Evolutionary conservation across 192 early-diverging fungal species (phyloP).

Genomic region (Backusella australiensis): DNA sequence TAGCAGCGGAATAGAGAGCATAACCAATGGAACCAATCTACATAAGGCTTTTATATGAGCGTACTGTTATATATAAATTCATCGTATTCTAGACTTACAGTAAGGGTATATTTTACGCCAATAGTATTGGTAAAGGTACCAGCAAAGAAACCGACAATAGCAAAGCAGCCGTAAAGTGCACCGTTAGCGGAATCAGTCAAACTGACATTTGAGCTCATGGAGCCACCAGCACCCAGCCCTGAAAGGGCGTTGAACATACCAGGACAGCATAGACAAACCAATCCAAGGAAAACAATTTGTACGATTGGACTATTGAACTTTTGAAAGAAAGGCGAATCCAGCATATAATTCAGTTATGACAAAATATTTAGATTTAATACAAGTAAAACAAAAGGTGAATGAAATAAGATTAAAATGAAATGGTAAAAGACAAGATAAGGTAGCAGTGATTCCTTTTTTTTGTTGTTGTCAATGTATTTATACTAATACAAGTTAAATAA

Average conservation of each 20-base stretch:
- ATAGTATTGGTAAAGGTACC: conserved; percentile 29
- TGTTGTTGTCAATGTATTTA: not conserved
- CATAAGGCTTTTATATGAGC: not conserved
- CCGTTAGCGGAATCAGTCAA: conserved; percentile 26
- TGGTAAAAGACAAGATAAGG: no score
- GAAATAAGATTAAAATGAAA: not conserved
- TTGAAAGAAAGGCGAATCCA: not conserved
- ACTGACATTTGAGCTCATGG: not conserved
- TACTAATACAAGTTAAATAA: not conserved
- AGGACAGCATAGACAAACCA: conserved; percentile 64
- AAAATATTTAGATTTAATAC: not conserved
- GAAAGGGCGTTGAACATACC: conserved; percentile 49
- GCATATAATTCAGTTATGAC: not conserved
- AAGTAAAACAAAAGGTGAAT: not conserved
- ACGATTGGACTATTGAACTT: conserved; percentile 52
- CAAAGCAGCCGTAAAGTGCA: conserved; percentile 33
- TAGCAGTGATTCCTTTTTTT: not conserved
- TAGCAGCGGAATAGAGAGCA: conserved; percentile 71
- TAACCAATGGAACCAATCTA: conserved; percentile 61
- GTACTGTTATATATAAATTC: conserved; percentile 13
- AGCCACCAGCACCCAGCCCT: conserved; percentile 35
- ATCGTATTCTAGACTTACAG: not conserved
- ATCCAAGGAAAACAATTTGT: conserved; percentile 70
- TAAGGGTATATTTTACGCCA: conserved; percentile 23
- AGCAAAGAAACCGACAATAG: conserved; percentile 37